Percentiles rank a stretch among this genome's conserved stretches.
Conservation (phyloP, 805 yeast genomes). For the Candida alai region DNA sequence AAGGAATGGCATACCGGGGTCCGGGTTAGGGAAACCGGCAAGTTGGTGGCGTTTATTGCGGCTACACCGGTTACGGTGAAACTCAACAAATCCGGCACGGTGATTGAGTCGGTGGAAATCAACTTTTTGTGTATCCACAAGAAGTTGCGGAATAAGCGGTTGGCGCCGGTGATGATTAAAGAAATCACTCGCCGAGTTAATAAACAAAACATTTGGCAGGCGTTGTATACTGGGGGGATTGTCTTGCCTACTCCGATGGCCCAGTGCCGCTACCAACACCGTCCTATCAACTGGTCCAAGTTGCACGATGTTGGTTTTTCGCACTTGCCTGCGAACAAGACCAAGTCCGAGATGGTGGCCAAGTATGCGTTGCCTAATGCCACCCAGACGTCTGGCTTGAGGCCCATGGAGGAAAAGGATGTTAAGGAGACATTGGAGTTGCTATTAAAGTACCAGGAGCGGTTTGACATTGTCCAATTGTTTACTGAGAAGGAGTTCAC, state of each 20-base stretch:
- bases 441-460: constrained; percentile 57
- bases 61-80: constrained; percentile 77
- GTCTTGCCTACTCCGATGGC: constrained; percentile 90
- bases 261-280: constrained; percentile 85
- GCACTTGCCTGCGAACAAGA: constrained; percentile 65
- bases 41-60: constrained; percentile 86
- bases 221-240: constrained; percentile 89
- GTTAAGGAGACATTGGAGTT: constrained; percentile 59
- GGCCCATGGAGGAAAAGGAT: constrained; percentile 56
- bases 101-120: constrained; percentile 73
- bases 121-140: constrained; percentile 94
- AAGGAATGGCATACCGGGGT: constrained; percentile 93
- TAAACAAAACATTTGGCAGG: constrained; percentile 85
- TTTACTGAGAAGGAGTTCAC: constrained; percentile 65
- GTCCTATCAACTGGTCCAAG: constrained; percentile 91
- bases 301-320: constrained; percentile 88
- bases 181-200: constrained; percentile 94
- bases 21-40: constrained; percentile 69
- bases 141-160: constrained; percentile 85
- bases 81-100: constrained; percentile 47
- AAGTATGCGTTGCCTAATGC: constrained; percentile 52
- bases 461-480: constrained; percentile 69
- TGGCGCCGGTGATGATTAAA: constrained; percentile 90
- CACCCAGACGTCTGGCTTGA: constrained; percentile 51
- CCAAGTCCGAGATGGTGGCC: constrained; percentile 65